These are phyloP conservation scores for Candida sphagnicola DNA, from an alignment of 805 yeast genomes.

Conservation along the genomic window DNA sequence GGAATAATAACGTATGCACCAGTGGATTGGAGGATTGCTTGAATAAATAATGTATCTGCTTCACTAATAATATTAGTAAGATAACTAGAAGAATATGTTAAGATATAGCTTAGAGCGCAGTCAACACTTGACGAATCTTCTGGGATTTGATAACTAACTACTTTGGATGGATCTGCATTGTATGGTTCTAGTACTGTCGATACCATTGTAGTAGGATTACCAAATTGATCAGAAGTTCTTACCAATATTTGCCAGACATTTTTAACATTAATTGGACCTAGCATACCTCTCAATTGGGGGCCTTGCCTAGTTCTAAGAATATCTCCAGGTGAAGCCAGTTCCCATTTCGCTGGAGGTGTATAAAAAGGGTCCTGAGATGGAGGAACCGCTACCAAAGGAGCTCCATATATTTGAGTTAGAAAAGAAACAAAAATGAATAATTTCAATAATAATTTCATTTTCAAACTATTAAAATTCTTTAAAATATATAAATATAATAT, in stretches of 20 bases:
- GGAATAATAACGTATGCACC: conserved; percentile 19
- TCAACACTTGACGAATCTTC: conserved; percentile 16
- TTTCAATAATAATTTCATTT: neutral
- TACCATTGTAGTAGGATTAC: conserved; percentile 15
- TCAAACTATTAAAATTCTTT: no score
- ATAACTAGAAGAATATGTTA: conserved; percentile 11
- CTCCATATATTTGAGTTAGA: neutral
- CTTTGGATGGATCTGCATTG: conserved; percentile 18
- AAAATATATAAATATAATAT: no score
- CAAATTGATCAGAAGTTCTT: conserved; percentile 18
- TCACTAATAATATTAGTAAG: conserved; percentile 12
- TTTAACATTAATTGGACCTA: conserved; percentile 7
- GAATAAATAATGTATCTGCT: conserved; percentile 13
- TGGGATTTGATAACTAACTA: conserved; percentile 20
- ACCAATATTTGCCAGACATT: conserved; percentile 21
- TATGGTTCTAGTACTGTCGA: conserved; percentile 19
- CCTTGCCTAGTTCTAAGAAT: conserved; percentile 9
- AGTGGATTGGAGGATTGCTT: conserved; percentile 15
- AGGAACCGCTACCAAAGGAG: conserved; percentile 1
- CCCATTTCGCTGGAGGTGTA: conserved; percentile 10
- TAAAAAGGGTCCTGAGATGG: conserved; percentile 15
- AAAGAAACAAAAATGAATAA: neutral
- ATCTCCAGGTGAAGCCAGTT: conserved; percentile 8
- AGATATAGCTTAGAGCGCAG: conserved; percentile 20
- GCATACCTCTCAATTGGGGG: conserved; percentile 5